Evolutionary conservation across 2,329 filamentous ascomycete species (phyloP).

Genomic region (Trichoderma simmonsii): DNA sequence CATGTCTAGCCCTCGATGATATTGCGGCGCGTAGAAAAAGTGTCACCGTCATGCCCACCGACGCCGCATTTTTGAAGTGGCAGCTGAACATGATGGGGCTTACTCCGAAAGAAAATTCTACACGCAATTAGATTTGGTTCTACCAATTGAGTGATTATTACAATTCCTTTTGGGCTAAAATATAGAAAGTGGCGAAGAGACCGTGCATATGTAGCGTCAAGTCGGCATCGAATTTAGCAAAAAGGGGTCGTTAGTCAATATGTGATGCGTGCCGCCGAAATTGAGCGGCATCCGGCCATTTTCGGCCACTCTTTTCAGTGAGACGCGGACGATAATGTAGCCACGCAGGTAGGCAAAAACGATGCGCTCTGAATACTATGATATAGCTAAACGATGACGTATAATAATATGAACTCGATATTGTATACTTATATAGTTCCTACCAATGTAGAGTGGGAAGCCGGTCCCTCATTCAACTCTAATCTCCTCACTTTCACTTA

Average conservation of each 20-base stretch:
- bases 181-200: too few species aligned
- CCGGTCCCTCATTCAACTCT: neutral
- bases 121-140: neutral
- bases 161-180: too few species aligned
- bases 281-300: neutral
- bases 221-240: neutral
- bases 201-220: neutral
- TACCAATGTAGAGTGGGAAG: neutral
- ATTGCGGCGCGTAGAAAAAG: neutral
- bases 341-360: neutral
- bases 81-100: accelerated
- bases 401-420: neutral
- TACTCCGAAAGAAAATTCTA: neutral
- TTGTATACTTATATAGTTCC: neutral
- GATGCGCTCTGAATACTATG: neutral
- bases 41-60: neutral
- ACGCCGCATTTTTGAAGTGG: neutral
- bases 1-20: neutral
- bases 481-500: neutral
- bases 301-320: neutral
- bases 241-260: neutral
- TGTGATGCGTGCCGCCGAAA: neutral
- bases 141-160: neutral
- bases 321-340: neutral
- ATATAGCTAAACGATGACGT: neutral